phyloP scores from a whole-genome alignment of 345 rosid species.

The Leavenworthia alabamica region DNA sequence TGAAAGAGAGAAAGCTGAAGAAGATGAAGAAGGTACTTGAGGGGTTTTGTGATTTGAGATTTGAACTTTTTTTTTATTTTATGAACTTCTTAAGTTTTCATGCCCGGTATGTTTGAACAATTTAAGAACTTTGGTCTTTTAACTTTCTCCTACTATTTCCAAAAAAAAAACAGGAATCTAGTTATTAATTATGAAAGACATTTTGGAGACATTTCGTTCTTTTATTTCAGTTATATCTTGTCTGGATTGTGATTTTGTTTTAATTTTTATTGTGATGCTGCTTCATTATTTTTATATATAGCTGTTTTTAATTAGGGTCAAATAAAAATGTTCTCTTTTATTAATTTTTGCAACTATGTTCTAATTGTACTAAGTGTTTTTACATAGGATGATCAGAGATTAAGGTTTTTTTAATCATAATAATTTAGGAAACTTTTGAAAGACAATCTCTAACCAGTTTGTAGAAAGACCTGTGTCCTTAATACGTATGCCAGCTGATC shows the following conservation, averaged over 20 bases:
- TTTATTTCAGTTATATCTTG: neutral
- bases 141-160: too few species aligned
- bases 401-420: neutral
- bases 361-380: neutral
- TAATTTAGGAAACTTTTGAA: neutral
- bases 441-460: neutral
- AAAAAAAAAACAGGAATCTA: too few species aligned
- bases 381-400: neutral
- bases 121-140: slow-evolving; percentile 19
- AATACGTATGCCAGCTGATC: neutral
- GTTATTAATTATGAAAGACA: too few species aligned
- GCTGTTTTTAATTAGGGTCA: neutral
- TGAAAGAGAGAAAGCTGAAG: neutral
- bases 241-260: neutral
- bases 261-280: neutral
- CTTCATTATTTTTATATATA: neutral
- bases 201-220: too few species aligned
- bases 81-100: too few species aligned
- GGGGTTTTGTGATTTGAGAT: slow-evolving; percentile 28
- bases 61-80: neutral
- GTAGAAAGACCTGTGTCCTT: neutral
- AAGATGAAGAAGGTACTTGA: slow-evolving; percentile 28
- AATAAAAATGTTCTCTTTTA: neutral
- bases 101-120: slow-evolving; percentile 34
- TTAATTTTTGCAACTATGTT: neutral